Conservation (phyloP, 768 basidiomycete species). For the Trametes coccinea region DNA sequence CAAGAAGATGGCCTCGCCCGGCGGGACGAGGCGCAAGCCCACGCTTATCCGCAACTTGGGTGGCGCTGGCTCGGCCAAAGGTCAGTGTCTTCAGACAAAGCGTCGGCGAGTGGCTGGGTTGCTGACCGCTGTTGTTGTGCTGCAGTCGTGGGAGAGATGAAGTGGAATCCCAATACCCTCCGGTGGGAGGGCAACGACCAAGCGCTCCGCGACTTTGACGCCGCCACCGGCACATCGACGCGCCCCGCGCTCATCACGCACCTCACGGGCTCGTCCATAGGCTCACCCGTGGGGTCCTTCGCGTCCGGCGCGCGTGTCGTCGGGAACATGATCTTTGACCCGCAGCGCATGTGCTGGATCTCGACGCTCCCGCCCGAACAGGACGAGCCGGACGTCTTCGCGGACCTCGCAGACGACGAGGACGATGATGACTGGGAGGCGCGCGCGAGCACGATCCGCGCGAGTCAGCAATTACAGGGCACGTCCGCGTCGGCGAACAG, state of each 20-base stretch:
- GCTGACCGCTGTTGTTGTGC: no score
- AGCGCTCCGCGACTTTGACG: slow-evolving; percentile 86
- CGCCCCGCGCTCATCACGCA: slow-evolving; percentile 97
- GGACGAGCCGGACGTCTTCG: slow-evolving; percentile 95
- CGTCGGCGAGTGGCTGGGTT: background rate
- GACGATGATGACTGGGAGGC: slow-evolving; percentile 76
- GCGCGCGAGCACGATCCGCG: slow-evolving; percentile 80
- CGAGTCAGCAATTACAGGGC: slow-evolving; percentile 42
- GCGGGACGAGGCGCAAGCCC: slow-evolving; percentile 67
- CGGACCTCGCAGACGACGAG: slow-evolving; percentile 89
- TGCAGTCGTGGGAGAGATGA: slow-evolving; percentile 93
- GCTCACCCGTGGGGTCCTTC: slow-evolving; percentile 74
- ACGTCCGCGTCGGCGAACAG: slow-evolving; percentile 13
- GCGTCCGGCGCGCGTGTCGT: slow-evolving; percentile 83
- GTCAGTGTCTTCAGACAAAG: slow-evolving; percentile 39
- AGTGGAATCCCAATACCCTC: slow-evolving; percentile 87
- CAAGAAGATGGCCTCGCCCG: slow-evolving; percentile 52
- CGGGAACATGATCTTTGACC: slow-evolving; percentile 98
- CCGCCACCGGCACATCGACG: slow-evolving; percentile 73
- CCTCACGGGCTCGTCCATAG: slow-evolving; percentile 83
- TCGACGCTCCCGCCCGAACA: slow-evolving; percentile 82
- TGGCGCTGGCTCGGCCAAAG: slow-evolving; percentile 66
- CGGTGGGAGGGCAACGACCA: slow-evolving; percentile 99
- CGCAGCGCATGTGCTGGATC: slow-evolving; percentile 93
- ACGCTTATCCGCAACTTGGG: slow-evolving; percentile 87